phyloP scores from a whole-genome alignment of 2,329 filamentous ascomycete species.

The Fusarium sp. region DNA sequence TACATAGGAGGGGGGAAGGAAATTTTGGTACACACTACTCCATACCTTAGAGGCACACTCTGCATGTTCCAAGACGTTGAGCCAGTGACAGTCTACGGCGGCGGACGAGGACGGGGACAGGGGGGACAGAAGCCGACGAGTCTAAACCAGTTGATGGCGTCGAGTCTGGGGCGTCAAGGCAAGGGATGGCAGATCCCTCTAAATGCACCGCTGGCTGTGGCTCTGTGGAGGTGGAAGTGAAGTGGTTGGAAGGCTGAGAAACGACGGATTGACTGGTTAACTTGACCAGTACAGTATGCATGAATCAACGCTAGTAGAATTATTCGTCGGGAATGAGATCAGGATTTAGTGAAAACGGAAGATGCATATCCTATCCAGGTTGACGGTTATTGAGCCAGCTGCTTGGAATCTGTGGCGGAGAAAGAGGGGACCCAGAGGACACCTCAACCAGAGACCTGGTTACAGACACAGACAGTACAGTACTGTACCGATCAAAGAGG shows the following conservation, averaged over 20 bases:
- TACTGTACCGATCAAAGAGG: conserved; percentile 8
- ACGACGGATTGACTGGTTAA: conserved; percentile 27
- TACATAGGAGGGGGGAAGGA: conserved; percentile 12
- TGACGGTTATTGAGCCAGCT: conserved; percentile 12
- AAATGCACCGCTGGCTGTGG: conserved; percentile 1
- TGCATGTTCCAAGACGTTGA: conserved; percentile 33
- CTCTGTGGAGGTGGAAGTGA: not conserved
- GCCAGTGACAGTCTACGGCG: conserved; percentile 25
- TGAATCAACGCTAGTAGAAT: conserved; percentile 27
- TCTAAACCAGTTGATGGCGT: conserved; percentile 36
- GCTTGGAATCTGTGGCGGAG: conserved; percentile 17
- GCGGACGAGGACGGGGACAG: conserved; percentile 22
- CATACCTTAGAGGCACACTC: conserved; percentile 29
- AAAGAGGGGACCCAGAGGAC: conserved; percentile 7
- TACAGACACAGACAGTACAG: too few species aligned
- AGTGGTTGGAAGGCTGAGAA: conserved; percentile 31
- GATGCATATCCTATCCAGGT: conserved; percentile 3
- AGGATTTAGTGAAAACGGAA: conserved; percentile 19
- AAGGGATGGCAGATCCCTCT: conserved; percentile 36
- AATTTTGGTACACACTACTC: conserved; percentile 19
- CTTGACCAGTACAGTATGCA: conserved; percentile 18
- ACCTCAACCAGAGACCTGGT: not conserved
- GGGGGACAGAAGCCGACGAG: conserved; percentile 37
- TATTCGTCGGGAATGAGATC: conserved; percentile 22
- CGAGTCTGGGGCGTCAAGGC: conserved; percentile 31